Evolutionary conservation across 2,329 filamentous ascomycete species (phyloP).

Genomic region (Neonectria punicea): DNA sequence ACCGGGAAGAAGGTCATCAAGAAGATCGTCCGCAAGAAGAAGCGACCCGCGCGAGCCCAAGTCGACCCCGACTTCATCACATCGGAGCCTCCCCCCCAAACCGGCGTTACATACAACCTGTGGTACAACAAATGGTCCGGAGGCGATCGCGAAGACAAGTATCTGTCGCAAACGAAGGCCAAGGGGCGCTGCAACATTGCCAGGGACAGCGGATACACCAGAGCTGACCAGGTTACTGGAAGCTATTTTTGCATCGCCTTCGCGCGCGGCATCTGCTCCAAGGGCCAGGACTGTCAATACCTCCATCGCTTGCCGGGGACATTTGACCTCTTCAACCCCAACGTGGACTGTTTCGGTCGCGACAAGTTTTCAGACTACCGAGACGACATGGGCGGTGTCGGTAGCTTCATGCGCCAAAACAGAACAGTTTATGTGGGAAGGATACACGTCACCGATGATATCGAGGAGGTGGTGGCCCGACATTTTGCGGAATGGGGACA

Average conservation of each 20-base stretch:
- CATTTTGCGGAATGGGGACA: conserved; percentile 98
- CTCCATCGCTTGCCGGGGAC: conserved; percentile 88
- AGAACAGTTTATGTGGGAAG: conserved; percentile 92
- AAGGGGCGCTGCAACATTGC: conserved; percentile 88
- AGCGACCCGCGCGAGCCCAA: conserved; percentile 88
- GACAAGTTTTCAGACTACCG: conserved; percentile 94
- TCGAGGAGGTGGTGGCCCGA: conserved; percentile 92
- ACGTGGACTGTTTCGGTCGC: conserved; percentile 87
- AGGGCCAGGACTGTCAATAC: conserved; percentile 93
- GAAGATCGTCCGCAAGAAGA: conserved; percentile 92
- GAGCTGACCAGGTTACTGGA: conserved; percentile 79
- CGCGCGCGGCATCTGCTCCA: conserved; percentile 82
- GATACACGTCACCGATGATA: conserved; percentile 96
- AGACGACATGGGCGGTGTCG: conserved; percentile 98
- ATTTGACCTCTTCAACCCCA: conserved; percentile 91
- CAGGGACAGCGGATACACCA: conserved; percentile 81
- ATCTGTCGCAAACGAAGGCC: conserved; percentile 83
- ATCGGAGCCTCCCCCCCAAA: conserved; percentile 88
- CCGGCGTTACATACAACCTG: conserved; percentile 92
- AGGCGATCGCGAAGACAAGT: conserved; percentile 93
- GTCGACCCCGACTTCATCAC: conserved; percentile 87
- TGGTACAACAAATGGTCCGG: conserved; percentile 99
- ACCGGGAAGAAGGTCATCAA: conserved; percentile 74
- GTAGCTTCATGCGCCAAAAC: conserved; percentile 93
- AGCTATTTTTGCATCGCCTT: conserved; percentile 95